Evolutionary conservation across 1,139 yeast genomes (phyloP), one percentile per base, ranked within the genome.

Genomic region (Protomyces inouyei): DNA sequence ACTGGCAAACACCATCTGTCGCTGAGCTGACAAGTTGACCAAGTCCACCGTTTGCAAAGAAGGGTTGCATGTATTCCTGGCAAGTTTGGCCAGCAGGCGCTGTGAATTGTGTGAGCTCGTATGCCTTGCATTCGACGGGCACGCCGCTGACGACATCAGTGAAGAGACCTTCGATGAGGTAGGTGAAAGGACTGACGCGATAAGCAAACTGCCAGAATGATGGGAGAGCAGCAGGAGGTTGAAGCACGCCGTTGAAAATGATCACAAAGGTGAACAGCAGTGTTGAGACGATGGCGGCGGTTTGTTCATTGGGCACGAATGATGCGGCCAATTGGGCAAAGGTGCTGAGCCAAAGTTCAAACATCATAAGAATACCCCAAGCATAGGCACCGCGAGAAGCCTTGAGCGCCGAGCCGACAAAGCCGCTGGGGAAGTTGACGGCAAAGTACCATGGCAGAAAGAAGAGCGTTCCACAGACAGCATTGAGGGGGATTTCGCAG

Each of bases 151-250:
- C 74, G 66, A 85, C 75, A 10, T 78, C 67, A 25, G 83, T 75
- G 55, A 85, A 78, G 71, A 86, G 76, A 52, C 85, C 85, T 64
- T 84, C 85, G 63, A 87, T 80, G 69, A 84, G 78, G 71, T 86
- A 87, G 0, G 90, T 85, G 74, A 83, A 82, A 28, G 93, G 93
- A 5, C 88, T 83, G 1, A 82, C 81, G 71, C 85, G 82, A 76
- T 85, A 83, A 88, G 87, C 85, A 78, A 87, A 89, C 67, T 71
- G 78, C 80, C 80, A 87, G 76, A 87, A 86, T 1, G 85, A 84
- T n/a, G 87, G 88, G 82, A 85, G 80, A 65, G 82, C 76, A 2
- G 71, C 65, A 23, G 75, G 76, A 16, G 87, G 86, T 72, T 84
- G 88, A 61, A 83, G 81, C 66, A 85, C 85, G 73, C 89, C 89